Conservation (phyloP, 2,329 filamentous ascomycete genomes). For the Metarhizium robertsii region DNA sequence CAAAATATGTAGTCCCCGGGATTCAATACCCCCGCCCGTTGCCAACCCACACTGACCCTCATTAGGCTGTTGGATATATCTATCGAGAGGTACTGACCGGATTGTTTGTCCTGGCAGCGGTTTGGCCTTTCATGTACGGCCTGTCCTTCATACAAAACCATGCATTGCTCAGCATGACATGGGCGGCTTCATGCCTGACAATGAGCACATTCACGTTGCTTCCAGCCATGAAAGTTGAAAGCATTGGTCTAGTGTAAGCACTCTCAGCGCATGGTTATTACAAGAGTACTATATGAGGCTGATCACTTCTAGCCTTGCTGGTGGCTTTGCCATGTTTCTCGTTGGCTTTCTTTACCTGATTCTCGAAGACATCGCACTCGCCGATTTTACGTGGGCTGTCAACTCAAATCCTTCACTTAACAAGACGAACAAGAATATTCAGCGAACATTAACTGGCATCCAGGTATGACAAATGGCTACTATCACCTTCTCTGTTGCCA, state of each 20-base stretch:
- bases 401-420: slow-evolving; percentile 8
- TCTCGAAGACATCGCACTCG: slow-evolving; percentile 58
- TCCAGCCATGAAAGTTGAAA: slow-evolving; percentile 77
- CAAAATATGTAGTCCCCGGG: background rate
- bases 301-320: slow-evolving; percentile 47
- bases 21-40: background rate
- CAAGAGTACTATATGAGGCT: background rate
- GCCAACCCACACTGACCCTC: background rate
- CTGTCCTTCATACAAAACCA: slow-evolving; percentile 61
- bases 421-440: slow-evolving; percentile 32
- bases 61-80: slow-evolving; percentile 82
- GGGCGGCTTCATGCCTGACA: slow-evolving; percentile 65
- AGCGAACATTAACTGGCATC: slow-evolving; percentile 53
- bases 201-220: slow-evolving; percentile 92
- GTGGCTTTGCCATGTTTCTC: slow-evolving; percentile 67
- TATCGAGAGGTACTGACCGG: slow-evolving; percentile 77
- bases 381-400: slow-evolving; percentile 27
- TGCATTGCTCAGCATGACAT: slow-evolving; percentile 52
- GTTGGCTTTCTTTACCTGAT: slow-evolving; percentile 70
- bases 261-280: background rate
- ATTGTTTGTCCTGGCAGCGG: slow-evolving; percentile 64
- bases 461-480: slow-evolving; percentile 38
- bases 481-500: background rate
- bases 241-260: slow-evolving; percentile 61
- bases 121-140: slow-evolving; percentile 74